phyloP scores from a whole-genome alignment of 2,329 filamentous ascomycete genomes.

The Helotiales sp. region DNA sequence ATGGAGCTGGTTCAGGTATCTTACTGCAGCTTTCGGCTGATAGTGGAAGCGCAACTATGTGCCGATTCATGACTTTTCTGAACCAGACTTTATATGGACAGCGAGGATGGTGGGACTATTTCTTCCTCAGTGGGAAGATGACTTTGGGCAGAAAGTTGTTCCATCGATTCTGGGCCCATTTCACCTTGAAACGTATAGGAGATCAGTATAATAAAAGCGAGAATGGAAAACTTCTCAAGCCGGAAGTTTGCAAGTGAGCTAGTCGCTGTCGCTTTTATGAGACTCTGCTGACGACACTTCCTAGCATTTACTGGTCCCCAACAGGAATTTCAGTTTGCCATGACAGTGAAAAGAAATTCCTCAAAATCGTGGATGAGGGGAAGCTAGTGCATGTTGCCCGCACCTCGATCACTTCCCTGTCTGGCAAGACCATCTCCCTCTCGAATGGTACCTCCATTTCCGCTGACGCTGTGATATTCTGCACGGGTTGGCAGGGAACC shows the following conservation, averaged over 20 bases:
- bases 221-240: not conserved
- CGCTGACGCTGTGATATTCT: constrained; percentile 11
- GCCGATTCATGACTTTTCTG: not conserved
- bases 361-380: constrained; percentile 8
- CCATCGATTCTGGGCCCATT: not conserved
- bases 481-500: constrained; percentile 23
- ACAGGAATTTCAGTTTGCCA: constrained; percentile 3
- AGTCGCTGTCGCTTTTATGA: not conserved
- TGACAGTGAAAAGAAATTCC: constrained; percentile 1
- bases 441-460: not conserved
- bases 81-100: not conserved
- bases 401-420: not conserved
- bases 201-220: not conserved
- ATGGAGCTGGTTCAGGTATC: constrained; percentile 8
- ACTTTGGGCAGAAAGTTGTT: not conserved
- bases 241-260: not conserved
- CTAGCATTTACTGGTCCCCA: constrained; percentile 8
- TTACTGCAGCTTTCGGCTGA: too few species aligned
- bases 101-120: not conserved
- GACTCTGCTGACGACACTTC: not conserved
- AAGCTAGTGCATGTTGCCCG: constrained; percentile 9
- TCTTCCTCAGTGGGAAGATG: not conserved
- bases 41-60: not conserved
- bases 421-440: not conserved
- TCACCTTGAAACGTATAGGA: not conserved